phyloP scores from a whole-genome alignment of 805 yeast species.

The Metschnikowia cubensis region DNA sequence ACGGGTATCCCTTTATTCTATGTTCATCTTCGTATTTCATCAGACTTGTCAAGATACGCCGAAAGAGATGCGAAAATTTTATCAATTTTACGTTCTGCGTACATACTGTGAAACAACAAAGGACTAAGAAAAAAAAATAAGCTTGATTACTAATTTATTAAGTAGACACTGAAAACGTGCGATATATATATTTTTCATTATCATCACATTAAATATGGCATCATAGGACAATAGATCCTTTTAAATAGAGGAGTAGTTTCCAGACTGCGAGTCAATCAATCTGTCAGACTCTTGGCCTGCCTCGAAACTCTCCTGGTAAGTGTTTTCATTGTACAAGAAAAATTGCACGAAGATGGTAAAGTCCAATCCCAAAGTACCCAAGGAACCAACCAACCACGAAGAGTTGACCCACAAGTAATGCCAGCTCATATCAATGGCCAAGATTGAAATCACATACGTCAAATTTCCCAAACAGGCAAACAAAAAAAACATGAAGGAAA shows the following conservation, averaged over 20 bases:
- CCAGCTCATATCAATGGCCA: slow-evolving; percentile 67
- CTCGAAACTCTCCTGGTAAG: slow-evolving; percentile 8
- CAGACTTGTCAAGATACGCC: background rate
- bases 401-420: slow-evolving; percentile 76
- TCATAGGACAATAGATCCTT: background rate
- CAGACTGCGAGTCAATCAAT: slow-evolving; percentile 9
- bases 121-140: background rate
- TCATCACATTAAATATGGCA: background rate
- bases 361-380: slow-evolving; percentile 83
- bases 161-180: background rate
- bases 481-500: slow-evolving; percentile 85
- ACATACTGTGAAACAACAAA: no score
- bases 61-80: background rate
- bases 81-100: no score
- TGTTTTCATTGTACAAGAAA: slow-evolving; percentile 59
- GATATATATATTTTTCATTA: background rate
- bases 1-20: background rate
- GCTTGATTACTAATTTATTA: background rate
- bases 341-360: slow-evolving; percentile 82
- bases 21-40: background rate
- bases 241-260: slow-evolving; percentile 11
- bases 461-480: slow-evolving; percentile 94
- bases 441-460: slow-evolving; percentile 83
- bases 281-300: slow-evolving; percentile 9
- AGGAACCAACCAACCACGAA: slow-evolving; percentile 89